phyloP scores from a whole-genome alignment of 495 filamentous ascomycete genomes.

The Podospora australis region DNA sequence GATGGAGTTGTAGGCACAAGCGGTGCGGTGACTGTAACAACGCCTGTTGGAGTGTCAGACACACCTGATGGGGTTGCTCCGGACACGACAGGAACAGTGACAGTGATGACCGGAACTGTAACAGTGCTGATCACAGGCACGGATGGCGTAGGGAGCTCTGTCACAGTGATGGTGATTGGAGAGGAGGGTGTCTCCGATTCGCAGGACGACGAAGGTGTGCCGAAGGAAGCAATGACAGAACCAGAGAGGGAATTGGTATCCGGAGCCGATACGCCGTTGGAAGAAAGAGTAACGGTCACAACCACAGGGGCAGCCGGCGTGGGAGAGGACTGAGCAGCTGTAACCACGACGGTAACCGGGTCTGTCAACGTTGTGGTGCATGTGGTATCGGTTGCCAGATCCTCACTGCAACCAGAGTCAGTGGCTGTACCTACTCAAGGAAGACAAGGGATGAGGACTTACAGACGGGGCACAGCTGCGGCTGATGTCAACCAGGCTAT shows the following conservation, averaged over 20 bases:
- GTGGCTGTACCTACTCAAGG: background rate
- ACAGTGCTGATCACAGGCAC: background rate
- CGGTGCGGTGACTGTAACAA: background rate
- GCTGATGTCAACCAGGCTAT: background rate
- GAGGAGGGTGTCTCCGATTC: background rate
- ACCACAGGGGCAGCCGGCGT: background rate
- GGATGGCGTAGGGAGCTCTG: background rate
- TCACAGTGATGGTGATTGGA: background rate
- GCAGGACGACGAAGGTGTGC: background rate
- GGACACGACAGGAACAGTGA: too few relatives aligned
- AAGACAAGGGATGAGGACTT: background rate
- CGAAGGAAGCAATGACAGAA: background rate
- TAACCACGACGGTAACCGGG: background rate
- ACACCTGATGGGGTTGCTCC: background rate
- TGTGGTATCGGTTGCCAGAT: background rate
- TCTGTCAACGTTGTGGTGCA: background rate
- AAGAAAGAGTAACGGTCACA: background rate
- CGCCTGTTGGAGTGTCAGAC: background rate
- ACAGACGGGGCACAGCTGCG: background rate
- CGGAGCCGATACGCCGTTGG: background rate
- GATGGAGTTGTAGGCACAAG: background rate
- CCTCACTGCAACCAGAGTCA: background rate
- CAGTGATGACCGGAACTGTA: background rate
- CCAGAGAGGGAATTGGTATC: background rate
- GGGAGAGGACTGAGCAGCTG: background rate